Evolutionary conservation across 768 basidiomycete genomes (phyloP).

Genomic region (Dioszegia hungarica): DNA sequence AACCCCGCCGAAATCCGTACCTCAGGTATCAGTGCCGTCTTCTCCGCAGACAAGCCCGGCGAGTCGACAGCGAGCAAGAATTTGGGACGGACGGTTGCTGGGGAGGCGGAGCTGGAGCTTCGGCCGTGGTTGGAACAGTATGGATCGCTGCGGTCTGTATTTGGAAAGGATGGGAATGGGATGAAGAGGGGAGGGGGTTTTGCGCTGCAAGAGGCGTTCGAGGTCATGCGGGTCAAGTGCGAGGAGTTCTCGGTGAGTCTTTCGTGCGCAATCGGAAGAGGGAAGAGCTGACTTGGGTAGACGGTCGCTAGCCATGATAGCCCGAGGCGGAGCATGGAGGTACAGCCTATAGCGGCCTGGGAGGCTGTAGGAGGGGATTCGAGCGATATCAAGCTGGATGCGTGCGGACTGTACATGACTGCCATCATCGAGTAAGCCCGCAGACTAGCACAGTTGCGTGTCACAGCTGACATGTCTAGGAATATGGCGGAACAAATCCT

Average conservation of each 20-base stretch:
- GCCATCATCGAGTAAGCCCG: slow-evolving; percentile 80
- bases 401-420: slow-evolving; percentile 82
- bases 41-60: slow-evolving; percentile 23
- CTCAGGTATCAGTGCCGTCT: slow-evolving; percentile 39
- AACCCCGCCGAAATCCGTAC: slow-evolving; percentile 37
- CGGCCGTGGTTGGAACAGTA: slow-evolving; percentile 76
- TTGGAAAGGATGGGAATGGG: slow-evolving; percentile 27
- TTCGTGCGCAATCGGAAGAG: not conserved
- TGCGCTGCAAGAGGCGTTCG: slow-evolving; percentile 52
- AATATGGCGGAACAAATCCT: slow-evolving; percentile 66
- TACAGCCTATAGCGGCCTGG: slow-evolving; percentile 60
- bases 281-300: slow-evolving; percentile 69
- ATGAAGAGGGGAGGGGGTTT: slow-evolving; percentile 27
- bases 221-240: slow-evolving; percentile 60
- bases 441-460: too few species aligned
- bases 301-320: slow-evolving; percentile 88
- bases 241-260: slow-evolving; percentile 42
- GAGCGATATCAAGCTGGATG: slow-evolving; percentile 57
- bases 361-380: slow-evolving; percentile 61
- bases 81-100: slow-evolving; percentile 82
- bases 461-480: slow-evolving; percentile 19
- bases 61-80: slow-evolving; percentile 47
- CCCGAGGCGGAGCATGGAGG: slow-evolving; percentile 73
- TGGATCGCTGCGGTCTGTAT: slow-evolving; percentile 13
- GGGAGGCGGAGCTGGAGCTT: slow-evolving; percentile 89